Percentiles rank a stretch among this genome's conserved stretches.
phyloP scores from a whole-genome alignment of 2,329 filamentous ascomycete species.

The Diaporthe aspalathi region DNA sequence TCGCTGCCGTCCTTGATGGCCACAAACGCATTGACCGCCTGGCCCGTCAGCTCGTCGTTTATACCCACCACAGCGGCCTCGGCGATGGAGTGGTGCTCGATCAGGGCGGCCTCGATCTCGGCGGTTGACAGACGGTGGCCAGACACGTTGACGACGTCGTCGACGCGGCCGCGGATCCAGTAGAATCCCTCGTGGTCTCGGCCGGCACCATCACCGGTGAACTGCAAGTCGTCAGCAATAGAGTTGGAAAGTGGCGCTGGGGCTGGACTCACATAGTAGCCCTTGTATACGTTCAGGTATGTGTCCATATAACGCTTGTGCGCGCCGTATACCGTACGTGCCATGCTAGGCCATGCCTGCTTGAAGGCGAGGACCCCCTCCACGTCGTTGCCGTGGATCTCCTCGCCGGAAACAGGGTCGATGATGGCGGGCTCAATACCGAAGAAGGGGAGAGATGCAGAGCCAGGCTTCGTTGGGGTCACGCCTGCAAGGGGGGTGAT shows the following conservation, averaged over 20 bases:
- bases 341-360: constrained; percentile 98
- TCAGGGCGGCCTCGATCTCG: constrained; percentile 95
- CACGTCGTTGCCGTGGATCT: constrained; percentile 94
- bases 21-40: constrained; percentile 97
- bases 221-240: constrained; percentile 60
- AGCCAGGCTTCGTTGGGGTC: constrained; percentile 96
- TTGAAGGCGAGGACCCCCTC: constrained; percentile 98
- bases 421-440: constrained; percentile 98
- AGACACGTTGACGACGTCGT: constrained; percentile 98
- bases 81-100: constrained; percentile 90
- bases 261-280: constrained; percentile 85
- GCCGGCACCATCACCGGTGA: constrained; percentile 92
- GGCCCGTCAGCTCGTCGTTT: constrained; percentile 91
- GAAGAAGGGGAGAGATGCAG: constrained; percentile 96
- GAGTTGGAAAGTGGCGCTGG: too few species aligned
- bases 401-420: constrained; percentile 93
- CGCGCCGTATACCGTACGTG: constrained; percentile 95
- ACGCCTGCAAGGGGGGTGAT: constrained; percentile 94
- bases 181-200: constrained; percentile 99
- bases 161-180: constrained; percentile 98
- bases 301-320: constrained; percentile 99
- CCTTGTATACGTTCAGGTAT: constrained; percentile 97
- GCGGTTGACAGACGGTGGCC: constrained; percentile 96
- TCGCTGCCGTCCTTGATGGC: constrained; percentile 88
- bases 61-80: constrained; percentile 97